Percentiles rank a stretch among this genome's conserved stretches.
These are phyloP conservation scores for Eugenia klotzschiana DNA, from an alignment of 441 rosid species.

Conservation along the genomic window DNA sequence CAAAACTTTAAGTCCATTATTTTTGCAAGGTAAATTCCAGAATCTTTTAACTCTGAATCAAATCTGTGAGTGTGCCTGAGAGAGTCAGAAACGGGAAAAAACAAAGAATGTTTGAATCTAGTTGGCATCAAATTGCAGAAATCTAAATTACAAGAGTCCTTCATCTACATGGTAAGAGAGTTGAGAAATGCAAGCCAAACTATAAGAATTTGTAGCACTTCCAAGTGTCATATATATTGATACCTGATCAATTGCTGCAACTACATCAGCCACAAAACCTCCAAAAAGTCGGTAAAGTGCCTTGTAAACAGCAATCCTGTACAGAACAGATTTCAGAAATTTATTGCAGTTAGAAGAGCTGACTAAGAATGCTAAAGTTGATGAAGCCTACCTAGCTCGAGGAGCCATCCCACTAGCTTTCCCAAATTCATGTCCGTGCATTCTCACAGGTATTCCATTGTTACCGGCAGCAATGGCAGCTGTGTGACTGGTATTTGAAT, in stretches of 20 bases:
- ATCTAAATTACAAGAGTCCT: not conserved
- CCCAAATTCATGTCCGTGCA: slow-evolving; percentile 89
- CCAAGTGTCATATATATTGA: not conserved
- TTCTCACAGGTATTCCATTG: slow-evolving; percentile 87
- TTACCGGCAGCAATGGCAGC: slow-evolving; percentile 99
- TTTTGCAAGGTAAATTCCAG: not conserved
- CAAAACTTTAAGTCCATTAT: not conserved
- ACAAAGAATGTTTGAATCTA: not conserved
- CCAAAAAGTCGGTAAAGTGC: slow-evolving; percentile 93
- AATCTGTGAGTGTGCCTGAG: not conserved
- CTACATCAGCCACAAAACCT: slow-evolving; percentile 93
- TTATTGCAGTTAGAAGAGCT: not conserved
- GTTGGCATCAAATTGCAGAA: not conserved
- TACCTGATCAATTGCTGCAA: slow-evolving; percentile 98
- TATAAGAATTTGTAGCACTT: not conserved
- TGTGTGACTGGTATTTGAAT: slow-evolving; percentile 51
- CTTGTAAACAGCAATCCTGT: slow-evolving; percentile 95
- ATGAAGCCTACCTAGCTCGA: slow-evolving; percentile 68
- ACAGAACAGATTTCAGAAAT: slow-evolving; percentile 3
- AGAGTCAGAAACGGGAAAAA: not conserved
- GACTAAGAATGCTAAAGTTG: not conserved
- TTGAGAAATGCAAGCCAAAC: not conserved
- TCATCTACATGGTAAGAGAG: not conserved
- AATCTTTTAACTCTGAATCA: not conserved
- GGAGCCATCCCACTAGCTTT: slow-evolving; percentile 99